Base-by-base conservation (phyloP, 2,329 filamentous ascomycete species). In the Neopestalotiopsis rosae region DNA sequence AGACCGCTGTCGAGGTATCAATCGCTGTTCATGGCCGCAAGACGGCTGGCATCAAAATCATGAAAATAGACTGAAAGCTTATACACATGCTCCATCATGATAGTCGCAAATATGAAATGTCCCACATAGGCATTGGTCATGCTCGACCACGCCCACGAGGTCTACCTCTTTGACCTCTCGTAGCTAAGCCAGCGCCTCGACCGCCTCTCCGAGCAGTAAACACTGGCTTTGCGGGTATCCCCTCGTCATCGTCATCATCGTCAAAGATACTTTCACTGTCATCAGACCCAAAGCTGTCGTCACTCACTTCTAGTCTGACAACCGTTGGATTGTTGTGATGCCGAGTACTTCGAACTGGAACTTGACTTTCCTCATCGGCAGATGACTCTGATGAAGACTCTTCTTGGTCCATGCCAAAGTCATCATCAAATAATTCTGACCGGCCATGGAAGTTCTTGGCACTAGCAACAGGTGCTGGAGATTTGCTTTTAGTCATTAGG, bases 271-370 rank as follows among this genome's bases (percentile, higher is more conserved):
- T 68, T 10, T 71, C 71, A 34, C 67, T 68, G 34, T 69, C 61
- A 10, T 52, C 64, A 30, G 68, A 61, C 10, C 57, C 49, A 32
- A 58, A 28, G 30, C 67, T 61, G 45, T 68, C 69, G 30, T 61
- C 65, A 4, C 68, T 74, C 3, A 75, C 74, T 10, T 74, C 70
- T 34, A 81, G 73, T 28, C 80, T 72, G 28, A 82, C 79, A 10
- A 81, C 71, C 0, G 80, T 81, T 10, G 76, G 77, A 12, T 28
- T 40, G 2, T 65, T 14, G 38, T 17, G 14, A 17, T n/a, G 17
- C 34, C 65, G 59, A 30, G 56, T 24, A 17, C 4, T 17, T 13
- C 32, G 30, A 24, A 24, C 30, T 28, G n/a, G 63, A 9, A 28
- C 32, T 56, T 13, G 42, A 7, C n/a, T 24, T 62, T 62, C 32